Base-by-base conservation (phyloP, 306 rosid genomes). In the Cicer bijugum region DNA sequence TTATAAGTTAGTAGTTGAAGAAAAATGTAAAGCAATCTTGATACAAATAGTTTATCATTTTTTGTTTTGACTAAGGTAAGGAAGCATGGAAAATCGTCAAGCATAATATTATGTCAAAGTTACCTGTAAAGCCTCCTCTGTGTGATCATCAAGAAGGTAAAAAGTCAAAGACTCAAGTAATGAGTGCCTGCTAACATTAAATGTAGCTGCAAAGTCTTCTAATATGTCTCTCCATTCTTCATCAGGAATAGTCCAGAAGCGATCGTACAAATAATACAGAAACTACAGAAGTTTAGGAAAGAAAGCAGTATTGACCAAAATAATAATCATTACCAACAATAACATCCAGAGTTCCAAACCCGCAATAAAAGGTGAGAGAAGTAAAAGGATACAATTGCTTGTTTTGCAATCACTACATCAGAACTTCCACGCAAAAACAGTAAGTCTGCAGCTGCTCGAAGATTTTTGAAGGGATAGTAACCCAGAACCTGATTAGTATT, bases 361-460 rank as follows among this genome's bases (percentile, higher is more conserved):
- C 11, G 9, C 58, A 61, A 35, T 12, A 67, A 72, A 69, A 45
- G 2, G 19, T 11, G 47, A 56, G 40, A 74, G 15, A 8, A 1
- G 55, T 66, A 79, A 68, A 81, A 92, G 97, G 99, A 95, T 95
- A 92, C 99, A 80, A 89, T 95, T 58, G 99, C 99, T 88, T 89
- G 95, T 85, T 95, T 95, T 38, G 99, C 96, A 79, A 90, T 85
- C 76, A 87, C 93, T 82, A 80, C 76, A 79, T 87, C 93, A 76
- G 96, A 92, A 85, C 96, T 85, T 80, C 97, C 97, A 77, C 51
- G 80, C 62, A 95, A 72, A 82, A 95, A 95, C 78, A 95, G 96
- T 35, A 90, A 75, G 80, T 95, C 97, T 56, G 88, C 92, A 79
- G 99, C 96, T 60, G 85, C 84, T 82, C 87, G 90, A 51, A 90